phyloP scores from a whole-genome alignment of 1,284 basidiomycete species.

The Moesziomyces globuligerus region DNA sequence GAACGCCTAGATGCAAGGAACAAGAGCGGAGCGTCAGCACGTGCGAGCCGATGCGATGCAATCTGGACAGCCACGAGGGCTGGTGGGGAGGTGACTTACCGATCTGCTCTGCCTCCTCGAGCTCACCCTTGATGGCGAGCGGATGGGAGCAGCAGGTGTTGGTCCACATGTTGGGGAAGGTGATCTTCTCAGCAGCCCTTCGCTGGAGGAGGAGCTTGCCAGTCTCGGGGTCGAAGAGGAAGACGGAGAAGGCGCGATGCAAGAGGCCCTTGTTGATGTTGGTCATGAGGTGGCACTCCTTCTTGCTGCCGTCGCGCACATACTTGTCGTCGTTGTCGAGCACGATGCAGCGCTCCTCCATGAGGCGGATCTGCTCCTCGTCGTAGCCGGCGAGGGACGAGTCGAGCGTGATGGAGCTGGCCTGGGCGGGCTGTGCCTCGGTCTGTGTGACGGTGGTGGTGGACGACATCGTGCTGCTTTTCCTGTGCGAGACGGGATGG shows the following conservation, averaged over 20 bases:
- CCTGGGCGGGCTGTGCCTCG: conserved; percentile 10
- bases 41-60: neutral
- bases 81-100: conserved; percentile 19
- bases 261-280: conserved; percentile 94
- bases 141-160: conserved; percentile 99
- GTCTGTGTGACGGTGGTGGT: conserved; percentile 30
- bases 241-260: conserved; percentile 97
- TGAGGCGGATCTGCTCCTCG: conserved; percentile 75
- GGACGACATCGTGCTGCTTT: conserved; percentile 17
- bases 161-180: conserved; percentile 99
- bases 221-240: conserved; percentile 92
- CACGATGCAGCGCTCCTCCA: conserved; percentile 97
- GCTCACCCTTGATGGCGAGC: conserved; percentile 79
- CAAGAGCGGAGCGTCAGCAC: neutral
- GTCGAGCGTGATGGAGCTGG: conserved; percentile 38
- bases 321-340: conserved; percentile 87
- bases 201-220: conserved; percentile 96
- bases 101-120: conserved; percentile 76
- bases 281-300: conserved; percentile 98
- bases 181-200: conserved; percentile 96
- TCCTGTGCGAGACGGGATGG: neutral
- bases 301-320: conserved; percentile 76
- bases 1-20: conserved; percentile 71
- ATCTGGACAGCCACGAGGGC: neutral
- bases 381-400: conserved; percentile 65